phyloP scores from a whole-genome alignment of 1,284 basidiomycete genomes.

The Erythrobasidium hasegawianum region DNA sequence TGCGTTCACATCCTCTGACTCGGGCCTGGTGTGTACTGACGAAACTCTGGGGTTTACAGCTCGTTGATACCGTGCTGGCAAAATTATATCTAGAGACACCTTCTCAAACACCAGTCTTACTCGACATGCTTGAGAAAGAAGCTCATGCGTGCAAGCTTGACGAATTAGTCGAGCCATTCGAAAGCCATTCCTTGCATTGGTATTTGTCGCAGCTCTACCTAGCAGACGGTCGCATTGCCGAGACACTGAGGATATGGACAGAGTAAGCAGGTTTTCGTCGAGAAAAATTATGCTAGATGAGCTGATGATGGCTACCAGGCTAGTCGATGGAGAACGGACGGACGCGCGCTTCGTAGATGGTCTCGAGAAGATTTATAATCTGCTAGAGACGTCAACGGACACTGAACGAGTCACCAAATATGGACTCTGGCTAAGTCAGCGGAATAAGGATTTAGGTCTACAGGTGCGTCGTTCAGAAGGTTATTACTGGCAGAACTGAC shows the following conservation, averaged over 20 bases:
- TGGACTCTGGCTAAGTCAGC: conserved; percentile 72
- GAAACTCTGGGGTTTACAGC: too few species aligned
- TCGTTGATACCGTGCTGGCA: conserved; percentile 75
- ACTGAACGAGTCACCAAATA: conserved; percentile 64
- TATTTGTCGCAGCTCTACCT: conserved; percentile 64
- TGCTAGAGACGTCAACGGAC: conserved; percentile 63
- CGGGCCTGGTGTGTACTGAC: too few species aligned
- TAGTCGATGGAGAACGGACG: conserved; percentile 65
- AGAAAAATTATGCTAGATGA: too few species aligned
- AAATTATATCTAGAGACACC: conserved; percentile 62
- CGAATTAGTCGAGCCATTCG: conserved; percentile 64
- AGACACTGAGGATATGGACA: conserved; percentile 65
- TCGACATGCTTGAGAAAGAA: conserved; percentile 56
- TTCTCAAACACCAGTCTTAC: conserved; percentile 49
- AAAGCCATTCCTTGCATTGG: conserved; percentile 58
- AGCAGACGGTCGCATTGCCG: conserved; percentile 58
- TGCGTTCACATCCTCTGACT: too few species aligned
- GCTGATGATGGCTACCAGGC: too few species aligned
- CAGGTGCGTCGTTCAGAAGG: conserved; percentile 55
- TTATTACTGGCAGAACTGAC: too few species aligned
- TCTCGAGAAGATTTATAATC: conserved; percentile 61
- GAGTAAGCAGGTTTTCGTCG: too few species aligned
- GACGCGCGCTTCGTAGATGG: conserved; percentile 68
- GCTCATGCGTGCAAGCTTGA: conserved; percentile 52
- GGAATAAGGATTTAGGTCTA: conserved; percentile 65